phyloP scores from a whole-genome alignment of 495 filamentous ascomycete genomes.

The Penicillium steckii region DNA sequence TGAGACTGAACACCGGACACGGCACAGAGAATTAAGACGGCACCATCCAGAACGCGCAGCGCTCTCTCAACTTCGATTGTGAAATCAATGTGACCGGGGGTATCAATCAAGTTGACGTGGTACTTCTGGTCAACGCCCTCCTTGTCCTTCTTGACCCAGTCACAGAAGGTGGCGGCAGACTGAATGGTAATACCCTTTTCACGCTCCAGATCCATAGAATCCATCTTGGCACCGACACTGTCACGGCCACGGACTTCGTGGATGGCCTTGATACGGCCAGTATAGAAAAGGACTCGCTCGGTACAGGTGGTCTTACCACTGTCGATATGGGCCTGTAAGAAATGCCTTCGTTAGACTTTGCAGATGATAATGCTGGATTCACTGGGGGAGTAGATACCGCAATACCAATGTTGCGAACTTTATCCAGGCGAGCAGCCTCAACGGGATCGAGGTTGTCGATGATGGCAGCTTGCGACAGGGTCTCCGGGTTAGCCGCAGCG shows the following conservation, averaged over 20 bases:
- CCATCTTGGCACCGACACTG: constrained; percentile 98
- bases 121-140: constrained; percentile 82
- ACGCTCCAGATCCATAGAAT: constrained; percentile 98
- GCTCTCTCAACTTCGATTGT: constrained; percentile 99
- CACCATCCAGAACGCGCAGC: constrained; percentile 92
- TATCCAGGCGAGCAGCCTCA: constrained; percentile 72
- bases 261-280: constrained; percentile 92
- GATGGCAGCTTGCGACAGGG: constrained; percentile 64
- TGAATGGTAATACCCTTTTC: constrained; percentile 99
- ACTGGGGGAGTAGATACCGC: constrained; percentile 57
- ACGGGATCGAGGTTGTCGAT: constrained; percentile 71
- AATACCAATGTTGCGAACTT: constrained; percentile 96
- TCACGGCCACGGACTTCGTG: constrained; percentile 97
- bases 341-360: constrained; percentile 11
- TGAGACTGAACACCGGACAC: constrained; percentile 97
- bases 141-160: constrained; percentile 83
- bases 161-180: constrained; percentile 95
- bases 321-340: constrained; percentile 87
- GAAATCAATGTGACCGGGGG: constrained; percentile 98
- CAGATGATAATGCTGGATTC: background rate
- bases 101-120: constrained; percentile 98
- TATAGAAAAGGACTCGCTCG: constrained; percentile 98
- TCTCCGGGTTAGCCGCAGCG: constrained; percentile 57
- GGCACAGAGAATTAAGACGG: constrained; percentile 97
- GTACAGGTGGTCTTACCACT: constrained; percentile 97